Evolutionary conservation across 345 rosid species (phyloP).

Genomic region (Rhodamnia argentea): DNA sequence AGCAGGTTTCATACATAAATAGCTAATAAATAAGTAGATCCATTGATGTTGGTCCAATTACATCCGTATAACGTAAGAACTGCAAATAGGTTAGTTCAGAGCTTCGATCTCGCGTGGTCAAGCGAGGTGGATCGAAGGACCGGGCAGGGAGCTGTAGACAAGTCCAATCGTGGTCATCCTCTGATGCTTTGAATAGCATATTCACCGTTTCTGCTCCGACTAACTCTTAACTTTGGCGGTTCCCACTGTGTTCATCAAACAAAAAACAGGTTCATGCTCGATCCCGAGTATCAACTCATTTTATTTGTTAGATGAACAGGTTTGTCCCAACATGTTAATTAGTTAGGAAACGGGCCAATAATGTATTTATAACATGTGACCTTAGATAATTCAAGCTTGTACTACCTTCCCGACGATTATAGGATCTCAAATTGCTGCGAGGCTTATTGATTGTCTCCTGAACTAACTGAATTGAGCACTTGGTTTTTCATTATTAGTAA

Average conservation of each 20-base stretch:
- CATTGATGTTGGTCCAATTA: not conserved
- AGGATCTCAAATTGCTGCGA: not conserved
- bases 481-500: no score
- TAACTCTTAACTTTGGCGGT: not conserved
- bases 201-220: not conserved
- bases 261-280: not conserved
- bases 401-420: not conserved
- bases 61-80: not conserved
- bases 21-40: not conserved
- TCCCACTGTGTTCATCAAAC: not conserved
- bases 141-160: not conserved
- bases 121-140: not conserved
- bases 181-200: not conserved
- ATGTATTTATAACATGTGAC: not conserved
- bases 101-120: not conserved
- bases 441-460: not conserved
- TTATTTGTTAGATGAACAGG: not conserved
- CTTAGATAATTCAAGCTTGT: not conserved
- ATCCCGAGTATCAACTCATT: not conserved
- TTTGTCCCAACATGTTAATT: not conserved
- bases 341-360: not conserved
- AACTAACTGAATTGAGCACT: not conserved
- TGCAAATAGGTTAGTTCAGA: not conserved
- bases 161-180: not conserved
- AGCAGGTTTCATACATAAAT: not conserved